phyloP scores from a whole-genome alignment of 805 yeast genomes.

The Saccharomycopsis oosterbeekiorum region DNA sequence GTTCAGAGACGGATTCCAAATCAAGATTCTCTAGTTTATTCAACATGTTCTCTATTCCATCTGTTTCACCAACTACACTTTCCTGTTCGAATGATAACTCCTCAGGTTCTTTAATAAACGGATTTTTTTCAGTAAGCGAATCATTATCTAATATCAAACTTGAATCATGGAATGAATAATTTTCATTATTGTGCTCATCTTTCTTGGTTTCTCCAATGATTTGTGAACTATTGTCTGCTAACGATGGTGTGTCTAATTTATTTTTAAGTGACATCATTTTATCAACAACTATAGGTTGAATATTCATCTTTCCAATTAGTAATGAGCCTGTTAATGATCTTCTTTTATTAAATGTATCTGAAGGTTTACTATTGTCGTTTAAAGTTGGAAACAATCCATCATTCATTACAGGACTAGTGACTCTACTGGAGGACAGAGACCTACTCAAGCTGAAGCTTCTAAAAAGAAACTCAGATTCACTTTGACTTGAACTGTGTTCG shows the following conservation, averaged over 20 bases:
- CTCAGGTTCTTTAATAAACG: background rate
- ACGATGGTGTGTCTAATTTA: background rate
- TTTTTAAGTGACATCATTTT: constrained; percentile 9
- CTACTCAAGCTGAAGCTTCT: constrained; percentile 17
- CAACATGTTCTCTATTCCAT: background rate
- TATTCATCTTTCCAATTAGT: constrained; percentile 32
- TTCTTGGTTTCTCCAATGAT: background rate
- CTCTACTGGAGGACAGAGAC: background rate
- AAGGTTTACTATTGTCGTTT: background rate
- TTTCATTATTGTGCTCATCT: background rate
- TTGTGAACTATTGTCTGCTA: background rate
- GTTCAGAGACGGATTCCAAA: background rate
- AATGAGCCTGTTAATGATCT: constrained; percentile 27
- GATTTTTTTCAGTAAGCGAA: background rate
- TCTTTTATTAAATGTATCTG: constrained; percentile 2
- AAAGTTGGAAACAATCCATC: background rate
- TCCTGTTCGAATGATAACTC: background rate
- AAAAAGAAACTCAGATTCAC: constrained; percentile 6
- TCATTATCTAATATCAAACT: background rate
- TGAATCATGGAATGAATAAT: background rate
- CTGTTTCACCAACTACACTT: background rate
- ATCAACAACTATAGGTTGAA: constrained; percentile 30
- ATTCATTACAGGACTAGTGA: background rate
- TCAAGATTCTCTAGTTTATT: background rate
- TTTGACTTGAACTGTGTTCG: background rate